Conservation (phyloP, 1,284 basidiomycete species). For the Papiliotrema flavescens region DNA sequence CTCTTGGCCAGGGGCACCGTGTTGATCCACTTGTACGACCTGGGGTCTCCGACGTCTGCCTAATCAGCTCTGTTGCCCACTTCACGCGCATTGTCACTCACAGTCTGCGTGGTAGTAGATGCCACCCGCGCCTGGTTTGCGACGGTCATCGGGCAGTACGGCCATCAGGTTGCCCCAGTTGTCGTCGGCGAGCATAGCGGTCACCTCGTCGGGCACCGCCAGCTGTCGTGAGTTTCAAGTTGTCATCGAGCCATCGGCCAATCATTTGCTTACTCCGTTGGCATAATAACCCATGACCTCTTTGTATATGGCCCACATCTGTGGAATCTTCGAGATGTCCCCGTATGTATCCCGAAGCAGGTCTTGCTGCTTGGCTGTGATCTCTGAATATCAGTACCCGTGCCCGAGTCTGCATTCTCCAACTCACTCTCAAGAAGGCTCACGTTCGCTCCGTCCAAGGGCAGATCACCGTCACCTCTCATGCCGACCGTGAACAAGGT, state of each 20-base stretch:
- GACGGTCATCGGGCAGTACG: conserved; percentile 55
- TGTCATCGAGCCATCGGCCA: conserved; percentile 7
- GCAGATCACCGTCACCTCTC: conserved; percentile 11
- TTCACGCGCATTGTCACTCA: neutral
- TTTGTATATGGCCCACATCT: conserved; percentile 55
- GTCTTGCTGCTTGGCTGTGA: no score
- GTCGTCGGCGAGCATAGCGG: conserved; percentile 31
- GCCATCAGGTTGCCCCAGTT: conserved; percentile 45
- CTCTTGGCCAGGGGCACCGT: conserved; percentile 29
- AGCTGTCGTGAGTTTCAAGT: conserved; percentile 10
- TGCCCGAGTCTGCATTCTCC: neutral
- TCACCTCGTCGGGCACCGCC: conserved; percentile 25
- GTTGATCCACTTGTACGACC: conserved; percentile 48
- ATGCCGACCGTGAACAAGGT: conserved; percentile 30
- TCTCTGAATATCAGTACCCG: neutral
- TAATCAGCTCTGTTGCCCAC: conserved; percentile 5
- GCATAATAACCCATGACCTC: conserved; percentile 61
- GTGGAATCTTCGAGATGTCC: conserved; percentile 55
- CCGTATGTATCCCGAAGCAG: no score
- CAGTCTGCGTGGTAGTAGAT: conserved; percentile 62
- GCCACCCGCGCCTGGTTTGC: conserved; percentile 57
- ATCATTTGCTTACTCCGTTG: conserved; percentile 15
- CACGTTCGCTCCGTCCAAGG: neutral
- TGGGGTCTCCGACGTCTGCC: conserved; percentile 40
- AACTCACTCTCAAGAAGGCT: no score